These are phyloP conservation scores for Ilyonectria robusta DNA, from an alignment of 2,329 filamentous ascomycete genomes.

Conservation along the genomic window DNA sequence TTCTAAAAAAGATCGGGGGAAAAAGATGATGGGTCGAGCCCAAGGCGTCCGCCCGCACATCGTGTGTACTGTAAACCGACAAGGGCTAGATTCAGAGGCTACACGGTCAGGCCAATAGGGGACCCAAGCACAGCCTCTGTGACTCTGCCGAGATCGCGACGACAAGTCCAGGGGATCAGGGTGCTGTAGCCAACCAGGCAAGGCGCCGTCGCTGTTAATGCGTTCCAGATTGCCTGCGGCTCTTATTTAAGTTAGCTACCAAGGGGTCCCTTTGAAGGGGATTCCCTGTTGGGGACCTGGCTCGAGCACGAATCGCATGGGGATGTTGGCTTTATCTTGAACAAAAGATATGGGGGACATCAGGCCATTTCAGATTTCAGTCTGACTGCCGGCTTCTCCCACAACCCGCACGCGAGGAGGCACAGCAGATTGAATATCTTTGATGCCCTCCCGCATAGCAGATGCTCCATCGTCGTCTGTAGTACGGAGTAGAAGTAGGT, in stretches of 20 bases:
- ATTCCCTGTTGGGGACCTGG: neutral
- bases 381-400: conserved; percentile 5
- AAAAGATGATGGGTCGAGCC: neutral
- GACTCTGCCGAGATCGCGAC: neutral
- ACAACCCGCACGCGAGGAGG: conserved; percentile 11
- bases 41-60: neutral
- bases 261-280: conserved; percentile 1
- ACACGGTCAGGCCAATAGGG: neutral
- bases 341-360: conserved; percentile 5
- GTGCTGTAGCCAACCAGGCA: neutral
- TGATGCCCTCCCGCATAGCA: neutral
- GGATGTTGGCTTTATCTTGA: neutral
- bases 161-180: neutral
- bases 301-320: neutral
- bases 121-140: neutral
- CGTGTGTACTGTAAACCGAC: neutral
- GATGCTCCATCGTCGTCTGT: neutral
- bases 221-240: neutral
- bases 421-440: neutral
- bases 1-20: neutral
- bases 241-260: neutral
- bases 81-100: neutral
- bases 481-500: neutral
- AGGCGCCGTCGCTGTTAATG: neutral
- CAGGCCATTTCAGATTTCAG: conserved; percentile 8